A percentile compares a stretch with the other conserved stretches of the same genome.
These are phyloP conservation scores for Melianthus villosus DNA, from an alignment of 441 rosid genomes.

Conservation along the genomic window DNA sequence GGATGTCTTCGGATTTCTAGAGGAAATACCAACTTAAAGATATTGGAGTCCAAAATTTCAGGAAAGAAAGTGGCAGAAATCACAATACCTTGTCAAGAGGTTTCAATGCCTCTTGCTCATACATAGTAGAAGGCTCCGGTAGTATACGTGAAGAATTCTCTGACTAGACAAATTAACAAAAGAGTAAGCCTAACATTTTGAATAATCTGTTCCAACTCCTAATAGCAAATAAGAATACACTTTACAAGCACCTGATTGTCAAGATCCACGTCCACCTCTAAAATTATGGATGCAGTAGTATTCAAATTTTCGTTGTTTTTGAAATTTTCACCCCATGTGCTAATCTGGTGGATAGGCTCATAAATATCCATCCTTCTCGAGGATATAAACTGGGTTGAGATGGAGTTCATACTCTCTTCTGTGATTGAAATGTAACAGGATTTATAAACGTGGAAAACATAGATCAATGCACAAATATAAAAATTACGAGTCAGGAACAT, in stretches of 20 bases:
- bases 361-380: constrained; percentile 56
- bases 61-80: neutral
- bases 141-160: constrained; percentile 67
- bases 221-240: constrained; percentile 9
- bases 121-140: constrained; percentile 36
- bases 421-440: too few species aligned
- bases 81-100: constrained; percentile 50
- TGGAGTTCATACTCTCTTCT: constrained; percentile 70
- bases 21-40: too few species aligned
- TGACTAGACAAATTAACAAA: constrained; percentile 30
- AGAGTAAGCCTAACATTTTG: constrained; percentile 11
- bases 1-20: too few species aligned
- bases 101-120: constrained; percentile 66
- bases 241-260: constrained; percentile 75
- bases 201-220: constrained; percentile 2
- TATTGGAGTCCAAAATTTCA: too few species aligned
- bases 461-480: too few species aligned
- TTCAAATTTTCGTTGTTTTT: constrained; percentile 36
- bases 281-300: constrained; percentile 31
- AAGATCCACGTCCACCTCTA: constrained; percentile 32
- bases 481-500: too few species aligned
- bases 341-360: constrained; percentile 56
- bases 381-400: constrained; percentile 60
- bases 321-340: constrained; percentile 73
- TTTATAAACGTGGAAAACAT: too few species aligned